Evolutionary conservation across 2,329 filamentous ascomycete species (phyloP), one percentile per base, ranked within the genome.

Genomic region (Paradendryphiella salina): DNA sequence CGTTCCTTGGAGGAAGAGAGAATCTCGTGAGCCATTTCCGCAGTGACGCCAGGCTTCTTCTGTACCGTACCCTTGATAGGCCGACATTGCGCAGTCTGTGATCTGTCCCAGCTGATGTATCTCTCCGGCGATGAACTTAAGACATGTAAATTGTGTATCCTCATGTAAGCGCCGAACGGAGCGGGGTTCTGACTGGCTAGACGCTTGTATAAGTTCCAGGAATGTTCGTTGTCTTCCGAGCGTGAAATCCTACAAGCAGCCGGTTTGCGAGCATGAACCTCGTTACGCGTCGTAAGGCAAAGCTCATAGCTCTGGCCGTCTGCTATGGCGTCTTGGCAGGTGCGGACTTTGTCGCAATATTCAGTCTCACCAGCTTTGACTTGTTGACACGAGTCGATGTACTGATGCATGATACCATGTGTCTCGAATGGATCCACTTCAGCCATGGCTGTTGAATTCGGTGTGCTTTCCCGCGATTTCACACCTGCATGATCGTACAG

Each of bases 1-100:
- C 89, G 86, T 72, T 97, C 94, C 71, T 97, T 97, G 17, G 89
- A 87, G 0, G 89, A 82, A 50, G 87, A 84, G 11, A 96, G 82
- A 32, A 95, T 83, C 21, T 77, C 76, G 54, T 86, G 84, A 0
- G 93, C 92, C 64, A 88, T 82, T 4, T 80, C 82, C n/a, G 88
- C 78, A 0, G 87, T 94, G 31, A 87, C 84, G 1, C 78, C 79
- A 0, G 79, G 76, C 0, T 82, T 83, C 64, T 96, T 96, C 62
- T 86, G 86, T n/a, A 96, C 90, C 0, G 93, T 97, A 39, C 93
- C 93, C 77, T 97, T 97, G 84, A 97, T 97, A 0, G 93, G 93
- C 6, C 92, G 85, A 80, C 96, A 94, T 54, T 88, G 85, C 69
- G 86, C 89, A 34, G 77, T 73, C 0, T 87, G 86, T 1, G 66